Evolutionary conservation across 768 basidiomycete genomes (phyloP).

Genomic region (Suillus lakei): DNA sequence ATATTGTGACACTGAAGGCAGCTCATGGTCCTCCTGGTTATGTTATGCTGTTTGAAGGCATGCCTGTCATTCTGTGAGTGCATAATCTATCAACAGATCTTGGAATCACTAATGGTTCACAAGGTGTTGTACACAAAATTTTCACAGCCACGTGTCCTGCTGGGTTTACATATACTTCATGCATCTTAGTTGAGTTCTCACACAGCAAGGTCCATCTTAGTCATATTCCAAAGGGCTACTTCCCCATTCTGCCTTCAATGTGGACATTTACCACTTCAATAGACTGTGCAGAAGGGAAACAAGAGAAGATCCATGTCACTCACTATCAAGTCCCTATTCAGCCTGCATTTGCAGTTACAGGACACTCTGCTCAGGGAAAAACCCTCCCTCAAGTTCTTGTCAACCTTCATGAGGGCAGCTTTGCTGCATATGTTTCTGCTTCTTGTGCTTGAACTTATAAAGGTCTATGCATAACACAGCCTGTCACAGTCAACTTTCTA

Average conservation of each 20-base stretch:
- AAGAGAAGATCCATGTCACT: neutral
- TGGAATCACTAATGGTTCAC: slow-evolving; percentile 34
- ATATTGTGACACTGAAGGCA: neutral
- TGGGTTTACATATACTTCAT: neutral
- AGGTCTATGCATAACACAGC: slow-evolving; percentile 28
- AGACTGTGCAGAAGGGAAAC: too few species aligned
- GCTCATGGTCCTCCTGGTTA: slow-evolving; percentile 21
- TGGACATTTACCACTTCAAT: slow-evolving; percentile 12
- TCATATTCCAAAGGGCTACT: slow-evolving; percentile 19
- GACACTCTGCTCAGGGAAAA: slow-evolving; percentile 38
- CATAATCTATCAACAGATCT: slow-evolving; percentile 36
- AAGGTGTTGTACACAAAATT: slow-evolving; percentile 26
- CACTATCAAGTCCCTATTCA: slow-evolving; percentile 29
- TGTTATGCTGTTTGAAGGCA: slow-evolving; percentile 30
- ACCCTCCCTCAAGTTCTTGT: slow-evolving; percentile 25
- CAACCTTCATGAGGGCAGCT: slow-evolving; percentile 26
- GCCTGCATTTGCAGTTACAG: slow-evolving; percentile 36
- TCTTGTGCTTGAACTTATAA: slow-evolving; percentile 24
- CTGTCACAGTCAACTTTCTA: slow-evolving; percentile 23
- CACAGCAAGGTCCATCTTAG: slow-evolving; percentile 21
- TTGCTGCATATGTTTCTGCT: slow-evolving; percentile 36
- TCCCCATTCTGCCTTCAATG: slow-evolving; percentile 19
- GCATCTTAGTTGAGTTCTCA: slow-evolving; percentile 25
- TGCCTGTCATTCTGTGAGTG: slow-evolving; percentile 33
- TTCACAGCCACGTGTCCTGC: neutral